Percentiles rank a stretch among this genome's conserved stretches.
These are phyloP conservation scores for Coprinopsis marcescibilis DNA, from an alignment of 768 basidiomycete genomes.

Conservation along the genomic window DNA sequence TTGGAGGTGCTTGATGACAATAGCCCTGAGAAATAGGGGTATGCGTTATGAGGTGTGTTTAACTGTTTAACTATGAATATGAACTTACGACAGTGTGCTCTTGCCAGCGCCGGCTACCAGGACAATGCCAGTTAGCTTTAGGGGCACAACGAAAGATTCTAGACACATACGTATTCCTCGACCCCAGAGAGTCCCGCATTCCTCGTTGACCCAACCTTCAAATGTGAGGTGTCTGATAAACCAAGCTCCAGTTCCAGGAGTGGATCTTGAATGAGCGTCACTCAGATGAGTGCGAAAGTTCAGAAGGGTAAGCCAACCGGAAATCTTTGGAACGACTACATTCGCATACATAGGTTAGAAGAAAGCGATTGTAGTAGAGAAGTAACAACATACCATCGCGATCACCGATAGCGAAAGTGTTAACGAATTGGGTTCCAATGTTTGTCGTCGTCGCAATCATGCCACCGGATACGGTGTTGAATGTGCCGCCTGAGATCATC, in stretches of 20 bases:
- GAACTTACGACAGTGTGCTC: background rate
- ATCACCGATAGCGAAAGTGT: too few species aligned
- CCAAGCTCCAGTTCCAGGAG: background rate
- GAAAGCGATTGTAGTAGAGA: too few species aligned
- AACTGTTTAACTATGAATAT: too few species aligned
- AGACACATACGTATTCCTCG: background rate
- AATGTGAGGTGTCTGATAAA: background rate
- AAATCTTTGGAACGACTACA: too few species aligned
- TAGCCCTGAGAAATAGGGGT: background rate
- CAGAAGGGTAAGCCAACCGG: background rate
- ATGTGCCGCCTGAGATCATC: too few species aligned
- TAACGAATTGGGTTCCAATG: too few species aligned
- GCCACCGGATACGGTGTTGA: too few species aligned
- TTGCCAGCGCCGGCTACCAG: conserved; percentile 3
- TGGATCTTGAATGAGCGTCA: background rate
- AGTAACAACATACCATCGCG: too few species aligned
- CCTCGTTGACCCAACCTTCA: background rate
- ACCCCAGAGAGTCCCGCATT: background rate
- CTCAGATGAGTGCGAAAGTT: background rate
- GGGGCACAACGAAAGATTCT: too few species aligned
- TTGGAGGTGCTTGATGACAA: background rate
- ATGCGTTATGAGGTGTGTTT: too few species aligned
- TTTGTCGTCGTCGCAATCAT: too few species aligned
- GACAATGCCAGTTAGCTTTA: background rate
- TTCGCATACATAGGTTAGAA: too few species aligned